Percentiles rank a stretch among this genome's conserved stretches.
Conservation (phyloP, 2,329 filamentous ascomycete genomes). For the Chrysoporthe cubensis region DNA sequence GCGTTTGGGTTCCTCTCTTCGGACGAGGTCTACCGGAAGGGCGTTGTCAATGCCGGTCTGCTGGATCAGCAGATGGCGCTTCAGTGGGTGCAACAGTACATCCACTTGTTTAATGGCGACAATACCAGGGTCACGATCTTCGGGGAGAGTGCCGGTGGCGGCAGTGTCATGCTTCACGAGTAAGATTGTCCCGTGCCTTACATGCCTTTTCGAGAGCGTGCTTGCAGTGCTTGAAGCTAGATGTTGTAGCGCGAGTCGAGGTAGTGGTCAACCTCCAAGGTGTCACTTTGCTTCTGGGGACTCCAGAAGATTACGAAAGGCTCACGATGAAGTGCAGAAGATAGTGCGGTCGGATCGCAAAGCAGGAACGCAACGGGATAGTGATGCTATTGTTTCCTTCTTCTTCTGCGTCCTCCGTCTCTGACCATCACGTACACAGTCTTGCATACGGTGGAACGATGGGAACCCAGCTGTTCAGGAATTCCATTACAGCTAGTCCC, state of each 20-base stretch:
- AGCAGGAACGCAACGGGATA: too few relatives aligned
- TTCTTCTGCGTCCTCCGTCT: background rate
- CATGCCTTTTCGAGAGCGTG: background rate
- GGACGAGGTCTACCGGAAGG: slow-evolving; percentile 28
- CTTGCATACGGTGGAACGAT: slow-evolving; percentile 16
- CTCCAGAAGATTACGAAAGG: too few relatives aligned
- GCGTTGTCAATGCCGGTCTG: slow-evolving; percentile 54
- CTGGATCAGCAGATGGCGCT: slow-evolving; percentile 57
- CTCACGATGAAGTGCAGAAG: too few relatives aligned
- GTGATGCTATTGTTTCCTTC: too few relatives aligned
- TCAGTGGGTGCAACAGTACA: slow-evolving; percentile 57
- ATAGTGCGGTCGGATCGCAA: too few relatives aligned
- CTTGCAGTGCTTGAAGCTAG: background rate
- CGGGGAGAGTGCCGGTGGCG: slow-evolving; percentile 60
- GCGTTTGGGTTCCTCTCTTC: slow-evolving; percentile 32
- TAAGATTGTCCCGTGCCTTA: background rate
- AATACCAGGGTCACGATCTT: slow-evolving; percentile 55
- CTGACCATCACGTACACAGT: background rate
- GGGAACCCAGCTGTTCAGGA: slow-evolving; percentile 13
- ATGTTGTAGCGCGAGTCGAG: background rate
- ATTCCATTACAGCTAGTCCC: slow-evolving; percentile 10
- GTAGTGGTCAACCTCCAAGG: background rate
- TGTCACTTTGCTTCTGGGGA: background rate
- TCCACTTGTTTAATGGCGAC: slow-evolving; percentile 58
- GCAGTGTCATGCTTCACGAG: slow-evolving; percentile 47